These are phyloP conservation scores for Pontederia crassipes DNA, from an alignment of 176 grass and related monocot species.

Conservation along the genomic window DNA sequence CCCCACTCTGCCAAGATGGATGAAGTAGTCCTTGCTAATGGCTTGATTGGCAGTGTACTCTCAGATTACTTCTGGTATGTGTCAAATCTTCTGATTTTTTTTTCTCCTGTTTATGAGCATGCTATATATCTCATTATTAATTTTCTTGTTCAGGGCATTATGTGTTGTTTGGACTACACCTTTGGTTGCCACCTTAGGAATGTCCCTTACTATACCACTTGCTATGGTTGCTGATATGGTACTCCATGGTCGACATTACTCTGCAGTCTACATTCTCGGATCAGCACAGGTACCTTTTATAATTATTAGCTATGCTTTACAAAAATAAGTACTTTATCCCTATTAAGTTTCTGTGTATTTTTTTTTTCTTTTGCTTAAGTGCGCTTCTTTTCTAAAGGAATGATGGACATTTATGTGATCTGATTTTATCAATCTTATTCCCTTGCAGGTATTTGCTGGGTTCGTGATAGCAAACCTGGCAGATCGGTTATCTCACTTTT, in stretches of 20 bases:
- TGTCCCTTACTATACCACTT: slow-evolving; percentile 94
- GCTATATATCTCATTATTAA: not conserved
- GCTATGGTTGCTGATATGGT: slow-evolving; percentile 98
- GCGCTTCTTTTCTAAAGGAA: not conserved
- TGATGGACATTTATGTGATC: slow-evolving; percentile 7
- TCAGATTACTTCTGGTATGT: slow-evolving; percentile 92
- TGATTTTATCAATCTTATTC: slow-evolving; percentile 2
- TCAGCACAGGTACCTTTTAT: slow-evolving; percentile 60
- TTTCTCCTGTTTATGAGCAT: not conserved
- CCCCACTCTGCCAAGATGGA: slow-evolving; percentile 93
- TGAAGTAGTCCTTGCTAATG: slow-evolving; percentile 90
- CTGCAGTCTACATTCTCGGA: slow-evolving; percentile 81
- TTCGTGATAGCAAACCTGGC: slow-evolving; percentile 84
- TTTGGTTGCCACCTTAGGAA: slow-evolving; percentile 89
- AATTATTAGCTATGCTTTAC: not conserved
- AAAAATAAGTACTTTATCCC: not conserved
- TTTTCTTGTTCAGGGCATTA: slow-evolving; percentile 47
- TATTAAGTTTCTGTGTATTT: not conserved
- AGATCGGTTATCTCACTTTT: slow-evolving; percentile 49
- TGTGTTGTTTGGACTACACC: slow-evolving; percentile 97
- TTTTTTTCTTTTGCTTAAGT: not conserved
- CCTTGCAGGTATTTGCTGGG: slow-evolving; percentile 82
- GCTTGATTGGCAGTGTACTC: slow-evolving; percentile 81
- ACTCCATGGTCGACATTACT: slow-evolving; percentile 90
- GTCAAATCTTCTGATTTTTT: not conserved